Evolutionary conservation across 768 basidiomycete genomes (phyloP), one percentile per base, ranked within the genome.

Genomic region (Rhizopogon vulgaris): DNA sequence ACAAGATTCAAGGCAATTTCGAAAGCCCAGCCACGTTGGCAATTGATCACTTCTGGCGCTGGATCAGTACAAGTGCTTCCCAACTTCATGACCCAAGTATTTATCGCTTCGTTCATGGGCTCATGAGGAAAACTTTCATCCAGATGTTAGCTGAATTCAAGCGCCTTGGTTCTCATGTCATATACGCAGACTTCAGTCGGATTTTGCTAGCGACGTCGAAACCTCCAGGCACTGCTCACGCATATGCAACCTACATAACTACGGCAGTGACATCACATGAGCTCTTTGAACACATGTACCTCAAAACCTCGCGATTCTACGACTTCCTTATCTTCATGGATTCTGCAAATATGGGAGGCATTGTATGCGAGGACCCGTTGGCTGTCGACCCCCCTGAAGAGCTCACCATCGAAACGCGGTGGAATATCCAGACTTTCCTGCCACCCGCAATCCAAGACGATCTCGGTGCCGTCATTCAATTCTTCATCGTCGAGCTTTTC

Each of bases 71-170:
- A 2, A 83, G 79, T 40, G 77, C 84, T 5, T 89, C 94, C 15
- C 78, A 85, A 52, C 82, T 98, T 74, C 94, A 92, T 64, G 96
- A 99, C 63, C 85, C 93, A 1, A 86, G 90, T 53, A 77, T 99
- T 6, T 93, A 97, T 63, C 84, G 88, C 0, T 99, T 99, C 68
- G 73, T 98, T 8, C 87, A 94, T 59, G 90, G 93, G 12, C 79
- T 98, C 42, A 99, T 99, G 96, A 84, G 90, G 54, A 98, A 99
- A 73, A 94, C 90, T 0, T 97, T 97, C 71, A 89, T 96, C 52
- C 96, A 98, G 69, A 77, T 99, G 56, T 78, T 98, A 18, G 94
- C 95, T 12, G 96, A 99, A 67, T 94, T 97, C 73, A 93, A 89
- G 60, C 82, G 96, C 15, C 78, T 99, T 1, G 96, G 96, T 1